These are phyloP conservation scores for Aspergillus unguis DNA, from an alignment of 2,329 filamentous ascomycete genomes.

Conservation along the genomic window DNA sequence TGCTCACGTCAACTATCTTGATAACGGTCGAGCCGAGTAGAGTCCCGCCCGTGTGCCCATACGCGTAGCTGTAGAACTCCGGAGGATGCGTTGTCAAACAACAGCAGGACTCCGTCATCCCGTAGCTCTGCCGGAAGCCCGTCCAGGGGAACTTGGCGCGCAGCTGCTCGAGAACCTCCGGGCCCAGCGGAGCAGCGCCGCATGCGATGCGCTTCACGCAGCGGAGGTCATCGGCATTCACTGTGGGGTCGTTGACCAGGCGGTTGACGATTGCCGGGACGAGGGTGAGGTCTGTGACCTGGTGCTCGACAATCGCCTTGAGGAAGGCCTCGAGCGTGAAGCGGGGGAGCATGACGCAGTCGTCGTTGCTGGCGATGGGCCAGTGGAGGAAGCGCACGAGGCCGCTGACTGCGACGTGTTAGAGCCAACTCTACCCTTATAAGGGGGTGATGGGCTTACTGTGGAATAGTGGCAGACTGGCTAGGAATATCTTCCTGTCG, in stretches of 20 bases:
- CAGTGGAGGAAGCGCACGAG: conserved; percentile 62
- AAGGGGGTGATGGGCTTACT: conserved; percentile 26
- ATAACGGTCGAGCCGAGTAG: conserved; percentile 59
- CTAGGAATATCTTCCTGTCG: conserved; percentile 52
- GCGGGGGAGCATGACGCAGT: conserved; percentile 61
- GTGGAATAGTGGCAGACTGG: conserved; percentile 60
- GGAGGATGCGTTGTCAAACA: conserved; percentile 63
- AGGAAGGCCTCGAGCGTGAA: conserved; percentile 64
- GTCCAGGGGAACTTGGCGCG: conserved; percentile 56
- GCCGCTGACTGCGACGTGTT: conserved; percentile 47
- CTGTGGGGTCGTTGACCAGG: conserved; percentile 51
- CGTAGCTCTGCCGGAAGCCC: conserved; percentile 64
- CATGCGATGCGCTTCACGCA: conserved; percentile 56
- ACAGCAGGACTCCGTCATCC: conserved; percentile 64
- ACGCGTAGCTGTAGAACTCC: conserved; percentile 54
- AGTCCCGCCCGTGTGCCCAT: conserved; percentile 40
- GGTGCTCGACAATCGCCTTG: conserved; percentile 50
- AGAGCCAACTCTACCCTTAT: not conserved
- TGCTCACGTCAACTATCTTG: conserved; percentile 52
- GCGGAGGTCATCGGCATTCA: conserved; percentile 52
- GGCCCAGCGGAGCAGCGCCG: conserved; percentile 58
- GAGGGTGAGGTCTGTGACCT: conserved; percentile 55
- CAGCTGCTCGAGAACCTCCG: conserved; percentile 57
- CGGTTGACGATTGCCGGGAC: conserved; percentile 62
- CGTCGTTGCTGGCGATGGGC: conserved; percentile 61